These are phyloP conservation scores for Blastobotrys attinorum DNA, from an alignment of 805 yeast species.

Conservation along the genomic window DNA sequence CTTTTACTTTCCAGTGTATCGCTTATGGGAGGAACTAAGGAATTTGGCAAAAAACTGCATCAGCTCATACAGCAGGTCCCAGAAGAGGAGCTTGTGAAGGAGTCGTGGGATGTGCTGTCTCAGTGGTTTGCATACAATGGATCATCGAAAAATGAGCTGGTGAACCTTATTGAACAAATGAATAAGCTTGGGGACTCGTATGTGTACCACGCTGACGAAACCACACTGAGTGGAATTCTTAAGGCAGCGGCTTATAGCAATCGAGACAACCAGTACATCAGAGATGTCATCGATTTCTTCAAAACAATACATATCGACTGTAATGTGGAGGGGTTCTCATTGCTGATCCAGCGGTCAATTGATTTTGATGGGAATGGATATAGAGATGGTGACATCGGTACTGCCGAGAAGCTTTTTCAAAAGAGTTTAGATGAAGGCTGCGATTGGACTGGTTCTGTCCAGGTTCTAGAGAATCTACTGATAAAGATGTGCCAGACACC, in stretches of 20 bases:
- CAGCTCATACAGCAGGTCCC: background rate
- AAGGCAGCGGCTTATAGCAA: conserved; percentile 21
- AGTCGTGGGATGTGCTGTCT: conserved; percentile 30
- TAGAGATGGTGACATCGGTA: conserved; percentile 23
- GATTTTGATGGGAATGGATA: conserved; percentile 6
- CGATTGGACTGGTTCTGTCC: conserved; percentile 34
- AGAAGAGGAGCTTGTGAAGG: conserved; percentile 17
- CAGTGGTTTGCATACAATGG: conserved; percentile 28
- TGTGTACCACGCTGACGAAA: conserved; percentile 19
- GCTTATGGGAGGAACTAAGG: background rate
- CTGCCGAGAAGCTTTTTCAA: conserved; percentile 31
- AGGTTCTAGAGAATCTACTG: conserved; percentile 25
- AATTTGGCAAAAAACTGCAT: background rate
- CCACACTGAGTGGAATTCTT: conserved; percentile 21
- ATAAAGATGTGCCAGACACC: conserved; percentile 21
- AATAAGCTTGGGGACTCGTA: conserved; percentile 14
- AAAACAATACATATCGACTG: conserved; percentile 26
- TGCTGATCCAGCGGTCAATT: conserved; percentile 31
- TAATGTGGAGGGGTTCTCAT: conserved; percentile 32
- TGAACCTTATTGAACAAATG: conserved; percentile 7
- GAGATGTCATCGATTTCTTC: conserved; percentile 25
- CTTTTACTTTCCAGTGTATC: background rate
- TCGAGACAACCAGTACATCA: conserved; percentile 15
- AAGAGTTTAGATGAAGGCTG: conserved; percentile 33
- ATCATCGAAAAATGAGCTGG: conserved; percentile 11